Percentiles rank a stretch among this genome's conserved stretches.
These are phyloP conservation scores for Arxiozyma telluris DNA, from an alignment of 1,139 yeast genomes.

Conservation along the genomic window DNA sequence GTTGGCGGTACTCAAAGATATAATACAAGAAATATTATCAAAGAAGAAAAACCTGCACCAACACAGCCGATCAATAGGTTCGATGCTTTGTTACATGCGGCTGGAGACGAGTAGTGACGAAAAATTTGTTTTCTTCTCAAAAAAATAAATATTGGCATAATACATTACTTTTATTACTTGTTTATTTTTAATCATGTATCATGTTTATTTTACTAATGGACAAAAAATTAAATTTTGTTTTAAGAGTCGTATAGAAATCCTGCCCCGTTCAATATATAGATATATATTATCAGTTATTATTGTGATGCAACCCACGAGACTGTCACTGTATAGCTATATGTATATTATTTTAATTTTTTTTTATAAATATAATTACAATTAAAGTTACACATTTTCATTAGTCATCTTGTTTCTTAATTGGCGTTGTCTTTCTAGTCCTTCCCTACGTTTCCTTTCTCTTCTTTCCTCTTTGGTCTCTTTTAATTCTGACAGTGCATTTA, in stretches of 20 bases:
- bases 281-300: no score
- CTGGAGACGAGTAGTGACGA: conserved; percentile 12
- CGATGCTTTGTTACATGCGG: conserved; percentile 27
- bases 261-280: no score
- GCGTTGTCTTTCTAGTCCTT: conserved; percentile 48
- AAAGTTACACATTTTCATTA: neutral
- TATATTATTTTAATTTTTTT: neutral
- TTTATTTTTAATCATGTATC: no score
- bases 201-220: no score
- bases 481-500: neutral
- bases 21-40: conserved; percentile 19
- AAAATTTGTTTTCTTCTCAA: neutral
- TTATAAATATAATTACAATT: neutral
- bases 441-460: conserved; percentile 47
- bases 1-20: conserved; percentile 23
- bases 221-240: no score
- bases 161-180: no score
- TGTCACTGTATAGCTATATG: neutral
- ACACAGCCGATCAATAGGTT: conserved; percentile 25
- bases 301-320: no score
- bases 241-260: no score
- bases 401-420: conserved; percentile 1
- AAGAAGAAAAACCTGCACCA: conserved; percentile 24
- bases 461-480: conserved; percentile 49
- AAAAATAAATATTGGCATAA: neutral